Percentiles rank a stretch among this genome's conserved stretches.
Conservation (phyloP, 805 yeast genomes). For the Kurtzmaniella fragi region DNA sequence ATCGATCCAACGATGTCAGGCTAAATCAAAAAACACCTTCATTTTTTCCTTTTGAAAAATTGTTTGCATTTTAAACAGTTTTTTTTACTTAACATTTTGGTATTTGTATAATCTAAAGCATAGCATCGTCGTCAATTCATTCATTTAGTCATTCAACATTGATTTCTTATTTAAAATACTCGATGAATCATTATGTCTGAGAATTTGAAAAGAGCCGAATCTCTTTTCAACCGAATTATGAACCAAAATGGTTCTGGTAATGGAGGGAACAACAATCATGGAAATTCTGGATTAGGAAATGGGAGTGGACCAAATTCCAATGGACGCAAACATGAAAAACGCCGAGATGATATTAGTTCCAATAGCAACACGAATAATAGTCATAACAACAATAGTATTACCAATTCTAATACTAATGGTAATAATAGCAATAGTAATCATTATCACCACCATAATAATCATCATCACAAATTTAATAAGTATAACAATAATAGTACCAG, state of each 20-base stretch:
- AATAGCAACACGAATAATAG: constrained; percentile 2
- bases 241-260: constrained; percentile 22
- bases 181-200: constrained; percentile 30
- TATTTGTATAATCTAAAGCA: not conserved
- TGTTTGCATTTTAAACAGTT: not conserved
- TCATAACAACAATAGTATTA: constrained; percentile 6
- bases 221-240: constrained; percentile 42
- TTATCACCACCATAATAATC: constrained; percentile 6
- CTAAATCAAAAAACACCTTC: too few species aligned
- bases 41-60: not conserved
- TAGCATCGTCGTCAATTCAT: not conserved
- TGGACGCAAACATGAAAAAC: not conserved
- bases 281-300: not conserved
- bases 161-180: not conserved
- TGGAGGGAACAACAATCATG: not conserved
- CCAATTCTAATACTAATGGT: constrained; percentile 6
- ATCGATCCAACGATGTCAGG: too few species aligned
- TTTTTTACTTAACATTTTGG: not conserved
- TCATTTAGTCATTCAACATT: not conserved
- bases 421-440: constrained; percentile 4
- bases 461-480: constrained; percentile 5
- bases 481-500: constrained; percentile 7
- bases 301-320: not conserved
- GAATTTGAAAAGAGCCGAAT: constrained; percentile 42
- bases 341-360: not conserved